These are phyloP conservation scores for Ophiosphaerella herpotricha DNA, from an alignment of 2,329 filamentous ascomycete species.

Conservation along the genomic window DNA sequence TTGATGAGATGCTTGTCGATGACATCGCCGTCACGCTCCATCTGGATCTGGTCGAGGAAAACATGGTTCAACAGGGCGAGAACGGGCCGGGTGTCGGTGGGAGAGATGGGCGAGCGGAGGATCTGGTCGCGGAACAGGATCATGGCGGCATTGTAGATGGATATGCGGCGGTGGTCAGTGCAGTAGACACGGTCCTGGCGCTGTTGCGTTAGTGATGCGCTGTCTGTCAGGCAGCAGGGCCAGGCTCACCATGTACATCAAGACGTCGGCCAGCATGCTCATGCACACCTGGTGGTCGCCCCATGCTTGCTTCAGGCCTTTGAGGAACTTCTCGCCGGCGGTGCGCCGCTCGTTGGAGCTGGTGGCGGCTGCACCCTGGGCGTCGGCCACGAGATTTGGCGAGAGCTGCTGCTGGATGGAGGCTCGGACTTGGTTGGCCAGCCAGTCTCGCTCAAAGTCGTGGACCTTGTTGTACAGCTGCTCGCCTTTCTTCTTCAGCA, in stretches of 20 bases:
- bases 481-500: conserved; percentile 83
- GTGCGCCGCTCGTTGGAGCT: conserved; percentile 79
- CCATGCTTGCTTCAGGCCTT: conserved; percentile 77
- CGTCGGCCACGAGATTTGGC: conserved; percentile 66
- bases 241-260: conserved; percentile 84
- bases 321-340: conserved; percentile 82
- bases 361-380: conserved; percentile 52
- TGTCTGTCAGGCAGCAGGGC: neutral
- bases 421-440: conserved; percentile 72
- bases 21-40: conserved; percentile 88
- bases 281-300: conserved; percentile 88
- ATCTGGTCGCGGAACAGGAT: conserved; percentile 87
- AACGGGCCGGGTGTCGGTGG: conserved; percentile 58
- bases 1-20: conserved; percentile 84
- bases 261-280: conserved; percentile 94
- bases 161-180: conserved; percentile 71
- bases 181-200: conserved; percentile 77
- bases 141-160: conserved; percentile 84
- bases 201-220: conserved; percentile 22
- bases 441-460: conserved; percentile 80
- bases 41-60: conserved; percentile 85
- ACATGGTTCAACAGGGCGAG: conserved; percentile 79
- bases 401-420: conserved; percentile 73
- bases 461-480: conserved; percentile 81
- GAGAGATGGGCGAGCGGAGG: conserved; percentile 61